phyloP scores from a whole-genome alignment of 306 rosid genomes.

The Quercus alba region DNA sequence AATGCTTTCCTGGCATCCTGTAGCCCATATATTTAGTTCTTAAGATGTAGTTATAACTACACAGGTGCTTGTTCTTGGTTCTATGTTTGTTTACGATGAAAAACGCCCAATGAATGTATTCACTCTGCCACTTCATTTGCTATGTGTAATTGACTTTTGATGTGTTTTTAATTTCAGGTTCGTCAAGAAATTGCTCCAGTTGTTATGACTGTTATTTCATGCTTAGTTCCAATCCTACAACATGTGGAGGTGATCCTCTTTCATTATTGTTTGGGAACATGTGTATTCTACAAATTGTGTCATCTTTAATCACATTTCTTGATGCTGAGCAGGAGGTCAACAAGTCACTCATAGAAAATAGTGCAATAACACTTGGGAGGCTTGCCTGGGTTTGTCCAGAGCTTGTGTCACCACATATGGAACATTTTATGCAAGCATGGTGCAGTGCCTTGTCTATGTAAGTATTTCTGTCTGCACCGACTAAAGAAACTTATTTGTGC shows the following conservation, averaged over 20 bases:
- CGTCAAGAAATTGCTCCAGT: slow-evolving; percentile 89
- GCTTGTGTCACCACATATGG: slow-evolving; percentile 94
- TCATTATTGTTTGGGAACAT: background rate
- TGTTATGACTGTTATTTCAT: slow-evolving; percentile 71
- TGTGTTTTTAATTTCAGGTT: slow-evolving; percentile 56
- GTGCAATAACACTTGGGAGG: slow-evolving; percentile 99
- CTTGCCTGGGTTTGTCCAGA: slow-evolving; percentile 98
- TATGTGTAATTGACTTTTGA: background rate
- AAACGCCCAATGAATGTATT: background rate
- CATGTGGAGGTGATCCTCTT: slow-evolving; percentile 70
- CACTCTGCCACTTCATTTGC: background rate
- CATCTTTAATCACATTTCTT: slow-evolving; percentile 29
- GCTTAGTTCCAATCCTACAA: slow-evolving; percentile 86
- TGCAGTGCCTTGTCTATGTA: slow-evolving; percentile 91
- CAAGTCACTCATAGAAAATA: slow-evolving; percentile 86
- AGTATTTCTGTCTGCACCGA: slow-evolving; percentile 14
- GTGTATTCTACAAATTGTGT: background rate
- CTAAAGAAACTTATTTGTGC: background rate
- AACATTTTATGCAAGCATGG: slow-evolving; percentile 97
- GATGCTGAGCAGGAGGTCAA: slow-evolving; percentile 61
- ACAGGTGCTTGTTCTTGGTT: slow-evolving; percentile 2
- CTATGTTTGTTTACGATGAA: background rate
- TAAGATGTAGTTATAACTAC: background rate
- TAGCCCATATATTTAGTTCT: background rate
- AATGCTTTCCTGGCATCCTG: background rate